A percentile compares a stretch with the other conserved stretches of the same genome.
phyloP scores from a whole-genome alignment of 208 protist genomes.

The Trypanosoma conorhini region DNA sequence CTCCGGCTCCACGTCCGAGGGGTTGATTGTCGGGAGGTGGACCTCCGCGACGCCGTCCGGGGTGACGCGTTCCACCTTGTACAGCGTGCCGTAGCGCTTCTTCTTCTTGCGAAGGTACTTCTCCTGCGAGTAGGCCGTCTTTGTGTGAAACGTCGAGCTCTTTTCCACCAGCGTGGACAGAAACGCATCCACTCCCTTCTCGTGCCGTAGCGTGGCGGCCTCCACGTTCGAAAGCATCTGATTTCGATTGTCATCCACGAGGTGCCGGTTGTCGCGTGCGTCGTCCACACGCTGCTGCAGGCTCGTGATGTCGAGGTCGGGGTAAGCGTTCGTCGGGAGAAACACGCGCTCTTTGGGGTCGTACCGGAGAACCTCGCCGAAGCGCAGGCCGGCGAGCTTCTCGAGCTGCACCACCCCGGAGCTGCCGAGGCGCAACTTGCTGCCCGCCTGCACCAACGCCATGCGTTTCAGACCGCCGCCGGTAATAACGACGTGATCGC shows the following conservation, averaged over 20 bases:
- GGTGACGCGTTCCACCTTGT: slow-evolving; percentile 80
- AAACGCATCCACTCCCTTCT: slow-evolving; percentile 76
- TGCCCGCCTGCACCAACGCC: slow-evolving; percentile 53
- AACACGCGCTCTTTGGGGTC: slow-evolving; percentile 58
- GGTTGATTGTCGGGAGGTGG: slow-evolving; percentile 80
- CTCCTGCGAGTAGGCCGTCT: slow-evolving; percentile 91
- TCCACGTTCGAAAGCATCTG: slow-evolving; percentile 82
- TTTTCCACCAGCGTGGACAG: slow-evolving; percentile 80
- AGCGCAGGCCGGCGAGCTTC: slow-evolving; percentile 81
- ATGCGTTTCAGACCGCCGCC: slow-evolving; percentile 76
- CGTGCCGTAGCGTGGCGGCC: slow-evolving; percentile 65
- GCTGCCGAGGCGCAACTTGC: slow-evolving; percentile 65
- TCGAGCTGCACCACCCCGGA: slow-evolving; percentile 54
- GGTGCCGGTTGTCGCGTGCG: slow-evolving; percentile 72
- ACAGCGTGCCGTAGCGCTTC: slow-evolving; percentile 85
- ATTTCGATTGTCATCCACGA: slow-evolving; percentile 79
- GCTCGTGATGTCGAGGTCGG: slow-evolving; percentile 84
- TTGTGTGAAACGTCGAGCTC: slow-evolving; percentile 83
- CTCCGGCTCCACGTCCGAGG: slow-evolving; percentile 63
- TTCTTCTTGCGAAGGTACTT: slow-evolving; percentile 94
- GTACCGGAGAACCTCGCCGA: slow-evolving; percentile 73
- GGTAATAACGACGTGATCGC: slow-evolving; percentile 84
- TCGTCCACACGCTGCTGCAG: slow-evolving; percentile 23
- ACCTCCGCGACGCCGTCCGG: slow-evolving; percentile 78
- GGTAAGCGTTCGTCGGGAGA: slow-evolving; percentile 71